phyloP scores from a whole-genome alignment of 257 asterid genomes.

The Fraxinus anomala region DNA sequence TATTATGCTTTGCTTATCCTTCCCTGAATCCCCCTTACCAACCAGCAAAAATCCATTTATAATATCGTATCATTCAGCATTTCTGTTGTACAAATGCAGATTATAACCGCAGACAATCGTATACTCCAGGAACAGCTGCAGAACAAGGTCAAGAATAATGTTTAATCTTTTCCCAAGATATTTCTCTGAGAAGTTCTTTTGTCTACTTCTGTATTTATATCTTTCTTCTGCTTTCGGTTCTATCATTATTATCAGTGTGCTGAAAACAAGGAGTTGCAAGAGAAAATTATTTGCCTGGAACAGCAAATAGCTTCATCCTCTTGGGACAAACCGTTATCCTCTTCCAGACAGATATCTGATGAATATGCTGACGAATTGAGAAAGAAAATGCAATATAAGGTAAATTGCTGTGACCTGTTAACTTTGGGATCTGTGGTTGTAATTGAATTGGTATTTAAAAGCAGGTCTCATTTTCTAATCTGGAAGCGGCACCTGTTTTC shows the following conservation, averaged over 20 bases:
- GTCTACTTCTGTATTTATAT: not conserved
- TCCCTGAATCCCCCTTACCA: constrained; percentile 14
- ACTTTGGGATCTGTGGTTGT: not conserved
- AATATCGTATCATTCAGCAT: not conserved
- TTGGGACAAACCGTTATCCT: constrained; percentile 38
- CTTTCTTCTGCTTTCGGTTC: constrained; percentile 24
- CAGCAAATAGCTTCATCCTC: constrained; percentile 59
- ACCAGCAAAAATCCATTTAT: not conserved
- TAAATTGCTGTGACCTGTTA: constrained; percentile 19
- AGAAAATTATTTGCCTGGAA: constrained; percentile 59
- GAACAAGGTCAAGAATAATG: constrained; percentile 55
- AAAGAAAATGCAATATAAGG: constrained; percentile 82
- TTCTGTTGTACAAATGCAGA: constrained; percentile 49
- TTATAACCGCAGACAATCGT: constrained; percentile 86
- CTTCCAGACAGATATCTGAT: constrained; percentile 55
- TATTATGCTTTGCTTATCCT: constrained; percentile 23
- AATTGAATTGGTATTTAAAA: not conserved
- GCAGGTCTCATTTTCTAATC: not conserved
- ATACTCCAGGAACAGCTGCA: constrained; percentile 92
- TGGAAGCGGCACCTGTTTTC: not conserved
- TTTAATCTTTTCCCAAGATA: not conserved
- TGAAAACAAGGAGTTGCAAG: constrained; percentile 73
- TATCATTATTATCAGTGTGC: constrained; percentile 53
- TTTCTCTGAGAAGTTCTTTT: not conserved
- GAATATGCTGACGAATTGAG: constrained; percentile 65